Conservation (phyloP, 371 early-diverging fungal species). For the Mortierella sp. region DNA sequence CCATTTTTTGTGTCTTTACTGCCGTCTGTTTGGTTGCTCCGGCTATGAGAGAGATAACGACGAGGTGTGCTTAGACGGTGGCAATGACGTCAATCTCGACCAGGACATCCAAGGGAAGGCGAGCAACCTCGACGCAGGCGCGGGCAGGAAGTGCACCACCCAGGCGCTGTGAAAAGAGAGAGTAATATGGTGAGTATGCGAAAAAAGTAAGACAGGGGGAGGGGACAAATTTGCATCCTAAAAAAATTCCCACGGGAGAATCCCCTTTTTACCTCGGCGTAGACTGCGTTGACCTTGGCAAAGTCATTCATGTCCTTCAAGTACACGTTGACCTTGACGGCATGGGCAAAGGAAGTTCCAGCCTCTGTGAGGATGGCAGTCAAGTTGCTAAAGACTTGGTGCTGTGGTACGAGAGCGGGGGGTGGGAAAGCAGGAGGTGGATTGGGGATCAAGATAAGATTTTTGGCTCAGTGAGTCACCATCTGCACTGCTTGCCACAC, state of each 20-base stretch:
- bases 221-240: not conserved
- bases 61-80: too few species aligned
- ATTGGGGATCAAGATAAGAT: not conserved
- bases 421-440: not conserved
- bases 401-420: constrained; percentile 16
- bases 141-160: constrained; percentile 67
- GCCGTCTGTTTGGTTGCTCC: too few species aligned
- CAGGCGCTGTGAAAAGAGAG: constrained; percentile 4
- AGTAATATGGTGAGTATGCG: too few species aligned
- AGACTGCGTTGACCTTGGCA: constrained; percentile 85
- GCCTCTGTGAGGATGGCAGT: constrained; percentile 80
- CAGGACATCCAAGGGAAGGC: constrained; percentile 86
- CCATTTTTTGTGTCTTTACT: too few species aligned
- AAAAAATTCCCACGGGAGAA: not conserved
- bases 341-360: constrained; percentile 76
- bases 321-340: constrained; percentile 94
- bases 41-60: too few species aligned
- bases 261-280: constrained; percentile 63
- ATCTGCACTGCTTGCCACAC: too few species aligned
- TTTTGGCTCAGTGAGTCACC: not conserved
- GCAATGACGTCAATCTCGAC: constrained; percentile 96
- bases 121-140: constrained; percentile 90
- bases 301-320: constrained; percentile 92
- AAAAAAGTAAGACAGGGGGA: not conserved
- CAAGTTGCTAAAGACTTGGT: constrained; percentile 82